Base-by-base conservation (phyloP, 2,329 filamentous ascomycete genomes). In the Aspergillus sp. region DNA sequence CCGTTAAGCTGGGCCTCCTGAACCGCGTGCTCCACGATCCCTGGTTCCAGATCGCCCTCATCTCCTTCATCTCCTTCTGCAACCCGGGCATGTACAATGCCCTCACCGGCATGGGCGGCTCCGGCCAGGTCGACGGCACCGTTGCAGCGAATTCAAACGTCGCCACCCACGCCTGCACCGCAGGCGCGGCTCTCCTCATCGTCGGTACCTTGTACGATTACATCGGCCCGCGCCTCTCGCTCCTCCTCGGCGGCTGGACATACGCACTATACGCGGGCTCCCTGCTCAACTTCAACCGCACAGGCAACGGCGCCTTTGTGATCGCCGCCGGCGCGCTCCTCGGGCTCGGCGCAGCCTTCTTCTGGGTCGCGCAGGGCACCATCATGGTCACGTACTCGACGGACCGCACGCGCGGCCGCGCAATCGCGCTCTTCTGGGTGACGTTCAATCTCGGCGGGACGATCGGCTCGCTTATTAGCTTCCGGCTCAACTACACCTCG, bases 31-130 rank as follows among this genome's bases (percentile, higher is more conserved):
- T 49, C 25, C 17, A 41, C 7, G 72, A 82, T 63, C 77, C 79
- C 15, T 83, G 81, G 81, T 79, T 79, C 47, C 81, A 83, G 67
- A 81, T 83, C 52, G 28, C 80, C 2, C 72, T 83, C 54, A 82
- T 83, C 60, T 80, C 79, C 68, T 73, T 83, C 54, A 82, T 83
- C 56, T 83, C 79, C 65, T 82, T 83, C 66, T 83, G 81, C 57
- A 76, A 80, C 38, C 81, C 80, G 54, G 80, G 76, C 3, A 82
- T 82, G 80, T 82, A 80, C 70, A 83, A 82, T 72, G 80, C 80
- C 8, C 71, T 83, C 4, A 70, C 71, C 3, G 81, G 80, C 2
- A 70, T 83, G 6, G 81, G 81, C 60, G 80, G 80, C 45, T 79
- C 77, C 0, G 81, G 80, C 22, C 80, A 82, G 60, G 79, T 82